Evolutionary conservation across 495 filamentous ascomycete genomes (phyloP), one percentile per base, ranked within the genome.

Genomic region (Penicillium robsamsonii): DNA sequence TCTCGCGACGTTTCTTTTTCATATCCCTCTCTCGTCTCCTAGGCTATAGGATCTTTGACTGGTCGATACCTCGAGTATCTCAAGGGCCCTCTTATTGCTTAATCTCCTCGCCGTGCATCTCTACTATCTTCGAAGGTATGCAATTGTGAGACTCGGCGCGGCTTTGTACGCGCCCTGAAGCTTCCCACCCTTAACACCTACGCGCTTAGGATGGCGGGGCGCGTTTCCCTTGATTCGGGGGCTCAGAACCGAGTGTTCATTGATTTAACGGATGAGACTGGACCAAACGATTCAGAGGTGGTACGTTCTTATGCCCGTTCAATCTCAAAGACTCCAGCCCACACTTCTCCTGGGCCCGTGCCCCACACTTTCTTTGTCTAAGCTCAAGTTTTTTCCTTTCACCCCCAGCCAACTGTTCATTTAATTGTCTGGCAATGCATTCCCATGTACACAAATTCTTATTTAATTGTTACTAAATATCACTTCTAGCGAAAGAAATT

Each of bases 11-110:
- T 38, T 38, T 7, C 7, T 29, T 40, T 40, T 8, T 11, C 48
- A 15, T 20, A 35, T 51, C 40, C 40, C 48, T 38, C 11, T 40
- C 2, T 31, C 11, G 10, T 0, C 22, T 10, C 20, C 22, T 43
- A 31, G 38, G n/a, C 38, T 52, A 52, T 52, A 52, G 27, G 38
- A 17, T 47, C 29, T 2, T 47, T 17, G 46, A 31, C 41, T 30
- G 29, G 7, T 38, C 35, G 15, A 8, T 2, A 38, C n/a, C 7
- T 8, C 35, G 12, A 48, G 46, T 4, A 48, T 22, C 17, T 18
- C 27, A 10, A 15, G 17, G 13, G 41, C 18, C 41, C 17, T 22
- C 17, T 31, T 31, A 4, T 30, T n/a, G n/a, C 1, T 1, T 20
- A 10, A 1, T 2, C 4, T 20, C 17, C 1, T 47, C 18, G 4